Conservation (phyloP, 2,329 filamentous ascomycete species). For the Clathrospora elynae region DNA sequence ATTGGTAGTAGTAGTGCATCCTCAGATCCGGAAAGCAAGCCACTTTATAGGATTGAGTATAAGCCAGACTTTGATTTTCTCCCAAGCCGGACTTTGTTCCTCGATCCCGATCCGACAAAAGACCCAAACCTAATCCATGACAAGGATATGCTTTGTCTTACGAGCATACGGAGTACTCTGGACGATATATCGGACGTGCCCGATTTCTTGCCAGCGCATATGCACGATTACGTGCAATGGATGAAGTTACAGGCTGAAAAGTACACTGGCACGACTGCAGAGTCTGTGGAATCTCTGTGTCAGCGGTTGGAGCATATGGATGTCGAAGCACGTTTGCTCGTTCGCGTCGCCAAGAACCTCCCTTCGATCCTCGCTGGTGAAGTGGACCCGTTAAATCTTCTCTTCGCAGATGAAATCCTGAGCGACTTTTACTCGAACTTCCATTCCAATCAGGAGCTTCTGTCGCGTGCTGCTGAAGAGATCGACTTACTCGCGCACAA, state of each 20-base stretch:
- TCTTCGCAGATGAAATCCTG: conserved; percentile 11
- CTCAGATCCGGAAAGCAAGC: neutral
- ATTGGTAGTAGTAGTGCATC: conserved; percentile 9
- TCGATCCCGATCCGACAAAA: no score
- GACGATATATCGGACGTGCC: neutral
- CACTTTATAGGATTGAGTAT: conserved; percentile 14
- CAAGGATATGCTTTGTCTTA: conserved; percentile 4
- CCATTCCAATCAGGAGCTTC: conserved; percentile 5
- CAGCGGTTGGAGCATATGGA: conserved; percentile 2
- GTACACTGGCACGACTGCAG: neutral
- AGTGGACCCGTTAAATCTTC: conserved; percentile 4
- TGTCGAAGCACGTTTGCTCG: conserved; percentile 4
- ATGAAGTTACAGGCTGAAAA: neutral
- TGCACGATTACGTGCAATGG: conserved; percentile 8
- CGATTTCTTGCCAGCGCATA: neutral
- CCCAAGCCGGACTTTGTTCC: no score
- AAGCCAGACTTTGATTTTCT: conserved; percentile 9
- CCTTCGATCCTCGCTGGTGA: conserved; percentile 5
- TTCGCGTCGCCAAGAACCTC: conserved; percentile 5
- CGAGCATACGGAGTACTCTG: conserved; percentile 1
- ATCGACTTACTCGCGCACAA: conserved; percentile 10
- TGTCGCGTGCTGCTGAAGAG: neutral
- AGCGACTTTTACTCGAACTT: conserved; percentile 4
- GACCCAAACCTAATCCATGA: neutral
- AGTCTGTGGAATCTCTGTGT: conserved; percentile 10